Percentiles rank a stretch among this genome's conserved stretches.
These are phyloP conservation scores for Gracilariopsis chorda DNA, from an alignment of 23 red algal species.

Conservation along the genomic window DNA sequence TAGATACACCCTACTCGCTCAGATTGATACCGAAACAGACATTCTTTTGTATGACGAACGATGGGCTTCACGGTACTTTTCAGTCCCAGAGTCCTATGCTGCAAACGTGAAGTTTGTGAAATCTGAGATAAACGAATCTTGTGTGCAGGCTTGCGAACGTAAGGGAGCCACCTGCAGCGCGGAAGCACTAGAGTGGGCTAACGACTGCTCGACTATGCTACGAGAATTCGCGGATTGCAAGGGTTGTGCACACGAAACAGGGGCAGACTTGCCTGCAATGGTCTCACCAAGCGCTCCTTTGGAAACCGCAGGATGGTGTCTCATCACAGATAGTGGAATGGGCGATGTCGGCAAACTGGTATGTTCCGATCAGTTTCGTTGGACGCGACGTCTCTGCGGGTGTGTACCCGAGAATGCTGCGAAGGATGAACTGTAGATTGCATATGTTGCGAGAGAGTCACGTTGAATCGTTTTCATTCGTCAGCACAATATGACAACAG, in stretches of 20 bases:
- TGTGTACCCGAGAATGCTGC: background rate
- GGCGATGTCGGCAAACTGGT: background rate
- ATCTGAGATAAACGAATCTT: slow-evolving; percentile 5
- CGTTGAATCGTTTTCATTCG: no score
- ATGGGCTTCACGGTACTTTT: background rate
- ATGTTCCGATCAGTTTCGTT: slow-evolving; percentile 18
- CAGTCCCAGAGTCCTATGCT: background rate
- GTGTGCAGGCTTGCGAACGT: background rate
- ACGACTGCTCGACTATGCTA: slow-evolving; percentile 23
- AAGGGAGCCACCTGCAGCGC: background rate
- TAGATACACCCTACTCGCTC: slow-evolving; percentile 17
- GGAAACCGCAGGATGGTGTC: slow-evolving; percentile 53
- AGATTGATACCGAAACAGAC: background rate
- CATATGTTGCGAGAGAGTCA: no score
- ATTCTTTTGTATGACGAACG: slow-evolving; percentile 19
- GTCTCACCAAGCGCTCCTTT: background rate
- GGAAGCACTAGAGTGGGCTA: background rate
- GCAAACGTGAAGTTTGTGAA: background rate
- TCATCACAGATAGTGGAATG: slow-evolving; percentile 38
- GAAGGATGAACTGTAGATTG: slow-evolving; percentile 21
- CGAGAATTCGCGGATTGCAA: slow-evolving; percentile 3
- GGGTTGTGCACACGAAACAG: slow-evolving; percentile 50
- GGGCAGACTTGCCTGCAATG: slow-evolving; percentile 38
- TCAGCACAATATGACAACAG: no score
- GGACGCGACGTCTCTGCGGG: slow-evolving; percentile 28